Base-by-base conservation (phyloP, 2,329 filamentous ascomycete genomes). In the Colletotrichum lupini region DNA sequence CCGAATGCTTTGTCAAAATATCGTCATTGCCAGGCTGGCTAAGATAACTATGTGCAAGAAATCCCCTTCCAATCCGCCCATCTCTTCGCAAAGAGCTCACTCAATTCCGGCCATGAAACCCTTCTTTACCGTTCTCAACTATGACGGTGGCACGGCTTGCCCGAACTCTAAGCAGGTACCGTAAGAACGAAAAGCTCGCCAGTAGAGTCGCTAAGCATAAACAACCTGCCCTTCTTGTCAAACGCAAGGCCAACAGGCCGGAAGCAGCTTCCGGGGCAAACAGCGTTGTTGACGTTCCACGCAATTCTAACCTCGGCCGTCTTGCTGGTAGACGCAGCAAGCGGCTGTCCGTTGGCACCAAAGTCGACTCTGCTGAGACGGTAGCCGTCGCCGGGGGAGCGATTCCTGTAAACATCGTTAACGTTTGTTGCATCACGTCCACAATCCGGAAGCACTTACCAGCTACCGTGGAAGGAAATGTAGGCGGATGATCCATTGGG, bases 391-490 rank as follows among this genome's bases (percentile, higher is more conserved):
- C 79, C 77, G 5, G 80, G 80, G 24, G 77, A 60, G 22, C 80
- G 80, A 75, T 83, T 81, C 80, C 79, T 80, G n/a, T 28, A 7
- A 42, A 22, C 5, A 53, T 57, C 16, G 61, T 73, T 42, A 75
- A 32, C 46, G 5, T 58, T 46, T 28, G 14, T 32, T 22, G n/a
- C 3, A 35, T 5, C 11, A 16, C 24, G 19, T n/a, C 19, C 35
- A 24, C 30, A 9, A 28, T 32, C 12, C 55, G 7, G 14, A 5
- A 30, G 32, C 1, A 81, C 84, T 82, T 80, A 91, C 86, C 92
- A 94, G 80, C 89, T 92, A n/a, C 93, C 93, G 80, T 94, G 93
- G 81, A 95, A 94, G 1, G 90, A 86, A 22, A 95, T 83, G 82
- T 89, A 95, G 1, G 92, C 92, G 3, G 85, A 87, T 19, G 85